phyloP scores from a whole-genome alignment of 192 early-diverging fungal species.

The Mortierella antarctica region DNA sequence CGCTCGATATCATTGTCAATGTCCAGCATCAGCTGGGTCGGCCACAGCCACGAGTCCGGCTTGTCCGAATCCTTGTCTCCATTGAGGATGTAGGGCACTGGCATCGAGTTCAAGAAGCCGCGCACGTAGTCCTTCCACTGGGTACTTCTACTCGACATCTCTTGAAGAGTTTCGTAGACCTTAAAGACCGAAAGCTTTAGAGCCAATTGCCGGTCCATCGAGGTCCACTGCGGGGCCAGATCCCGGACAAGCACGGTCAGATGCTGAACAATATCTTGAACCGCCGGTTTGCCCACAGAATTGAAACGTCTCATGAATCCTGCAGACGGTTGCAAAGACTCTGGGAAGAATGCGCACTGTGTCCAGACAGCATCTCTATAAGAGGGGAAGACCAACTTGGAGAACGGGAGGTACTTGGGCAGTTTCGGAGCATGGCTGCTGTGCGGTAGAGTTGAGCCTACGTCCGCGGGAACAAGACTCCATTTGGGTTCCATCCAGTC shows the following conservation, averaged over 20 bases:
- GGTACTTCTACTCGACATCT: too few relatives aligned
- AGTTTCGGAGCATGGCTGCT: background rate
- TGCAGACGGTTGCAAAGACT: constrained; percentile 2
- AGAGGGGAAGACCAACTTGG: background rate
- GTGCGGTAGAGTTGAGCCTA: background rate
- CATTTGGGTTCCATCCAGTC: constrained; percentile 33
- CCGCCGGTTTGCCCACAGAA: background rate
- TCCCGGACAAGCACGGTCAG: background rate
- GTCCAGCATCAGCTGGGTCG: constrained; percentile 20
- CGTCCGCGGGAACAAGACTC: constrained; percentile 18
- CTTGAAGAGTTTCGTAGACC: constrained; percentile 4
- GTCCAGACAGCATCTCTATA: constrained; percentile 23
- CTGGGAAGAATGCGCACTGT: constrained; percentile 27
- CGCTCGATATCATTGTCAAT: constrained; percentile 13
- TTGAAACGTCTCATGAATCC: background rate
- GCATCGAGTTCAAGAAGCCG: background rate
- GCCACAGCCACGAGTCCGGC: constrained; percentile 6
- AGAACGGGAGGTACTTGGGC: constrained; percentile 15
- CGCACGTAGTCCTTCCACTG: too few relatives aligned
- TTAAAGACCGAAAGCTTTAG: constrained; percentile 2
- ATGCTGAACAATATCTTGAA: background rate
- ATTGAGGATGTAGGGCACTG: constrained; percentile 18
- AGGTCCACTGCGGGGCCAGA: constrained; percentile 1
- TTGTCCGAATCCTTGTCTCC: constrained; percentile 12
- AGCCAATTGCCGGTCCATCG: background rate